These are phyloP conservation scores for Debaryomyces robertsiae DNA, from an alignment of 1,139 yeast species.

Conservation along the genomic window DNA sequence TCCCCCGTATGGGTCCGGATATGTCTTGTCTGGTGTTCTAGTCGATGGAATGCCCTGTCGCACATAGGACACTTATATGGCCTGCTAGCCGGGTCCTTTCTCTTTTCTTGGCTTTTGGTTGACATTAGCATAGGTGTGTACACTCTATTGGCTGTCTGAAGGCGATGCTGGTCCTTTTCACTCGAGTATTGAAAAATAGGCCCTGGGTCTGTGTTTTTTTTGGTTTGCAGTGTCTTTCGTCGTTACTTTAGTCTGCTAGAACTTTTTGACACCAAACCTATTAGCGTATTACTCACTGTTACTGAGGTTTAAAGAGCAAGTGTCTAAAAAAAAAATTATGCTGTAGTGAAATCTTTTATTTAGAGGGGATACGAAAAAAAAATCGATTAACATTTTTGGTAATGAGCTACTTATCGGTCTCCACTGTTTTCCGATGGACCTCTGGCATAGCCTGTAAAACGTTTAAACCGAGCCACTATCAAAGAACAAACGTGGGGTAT, in stretches of 20 bases:
- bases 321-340: slow-evolving; percentile 4
- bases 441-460: not conserved
- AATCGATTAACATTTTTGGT: slow-evolving; percentile 5
- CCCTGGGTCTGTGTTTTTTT: too few relatives aligned
- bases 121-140: slow-evolving; percentile 1
- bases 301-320: too few relatives aligned
- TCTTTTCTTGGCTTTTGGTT: slow-evolving; percentile 14
- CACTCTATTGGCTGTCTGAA: slow-evolving; percentile 5
- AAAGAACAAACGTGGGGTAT: not conserved
- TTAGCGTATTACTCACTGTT: too few relatives aligned
- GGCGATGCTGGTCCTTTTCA: too few relatives aligned
- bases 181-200: too few relatives aligned
- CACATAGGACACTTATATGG: slow-evolving; percentile 94
- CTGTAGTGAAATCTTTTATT: not conserved
- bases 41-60: slow-evolving; percentile 85
- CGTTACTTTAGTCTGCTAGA: too few relatives aligned
- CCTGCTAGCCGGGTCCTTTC: slow-evolving; percentile 40
- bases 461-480: too few relatives aligned
- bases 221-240: too few relatives aligned
- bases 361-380: slow-evolving; percentile 7
- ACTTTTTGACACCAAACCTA: too few relatives aligned
- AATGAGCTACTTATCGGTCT: slow-evolving; percentile 4
- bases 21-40: slow-evolving; percentile 94
- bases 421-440: not conserved
- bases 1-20: slow-evolving; percentile 96